Conservation (phyloP, 2,329 filamentous ascomycete species). For the Emericellopsis atlantica region DNA sequence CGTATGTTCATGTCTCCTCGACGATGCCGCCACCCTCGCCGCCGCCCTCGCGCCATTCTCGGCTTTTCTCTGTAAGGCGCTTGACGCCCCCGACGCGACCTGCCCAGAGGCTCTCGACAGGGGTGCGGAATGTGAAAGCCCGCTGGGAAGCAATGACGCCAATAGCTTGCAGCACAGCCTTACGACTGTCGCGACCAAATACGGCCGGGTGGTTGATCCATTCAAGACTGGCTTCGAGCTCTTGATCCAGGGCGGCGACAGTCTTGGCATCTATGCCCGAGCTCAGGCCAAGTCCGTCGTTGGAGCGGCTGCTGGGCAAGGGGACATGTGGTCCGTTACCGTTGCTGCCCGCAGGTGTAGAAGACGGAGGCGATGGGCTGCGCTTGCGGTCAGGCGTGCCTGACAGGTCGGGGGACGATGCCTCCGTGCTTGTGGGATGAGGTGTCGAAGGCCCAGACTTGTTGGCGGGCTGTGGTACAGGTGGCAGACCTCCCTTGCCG, state of each 20-base stretch:
- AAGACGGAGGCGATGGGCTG: conserved; percentile 40
- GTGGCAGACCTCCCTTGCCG: conserved; percentile 86
- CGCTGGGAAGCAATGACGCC: conserved; percentile 92
- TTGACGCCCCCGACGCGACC: conserved; percentile 70
- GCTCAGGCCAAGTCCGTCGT: conserved; percentile 44
- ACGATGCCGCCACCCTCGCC: conserved; percentile 58
- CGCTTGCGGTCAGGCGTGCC: conserved; percentile 41
- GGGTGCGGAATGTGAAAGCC: conserved; percentile 84
- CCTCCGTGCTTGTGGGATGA: conserved; percentile 26
- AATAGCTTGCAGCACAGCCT: conserved; percentile 91
- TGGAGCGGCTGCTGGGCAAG: conserved; percentile 39
- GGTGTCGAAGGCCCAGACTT: conserved; percentile 35
- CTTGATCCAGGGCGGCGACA: conserved; percentile 77
- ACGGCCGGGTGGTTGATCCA: conserved; percentile 97
- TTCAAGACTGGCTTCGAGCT: conserved; percentile 81
- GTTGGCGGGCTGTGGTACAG: conserved; percentile 53
- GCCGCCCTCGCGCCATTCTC: conserved; percentile 83
- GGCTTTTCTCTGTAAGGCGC: conserved; percentile 67
- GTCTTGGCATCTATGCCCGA: conserved; percentile 74
- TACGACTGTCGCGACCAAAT: conserved; percentile 85
- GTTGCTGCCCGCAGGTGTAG: conserved; percentile 26
- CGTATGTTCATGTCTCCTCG: conserved; percentile 37
- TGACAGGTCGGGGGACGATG: conserved; percentile 24
- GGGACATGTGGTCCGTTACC: conserved; percentile 19
- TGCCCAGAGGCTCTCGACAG: conserved; percentile 84